Evolutionary conservation across 1,139 yeast genomes (phyloP), one percentile per base, ranked within the genome.

Genomic region (Geotrichum histeridarum): DNA sequence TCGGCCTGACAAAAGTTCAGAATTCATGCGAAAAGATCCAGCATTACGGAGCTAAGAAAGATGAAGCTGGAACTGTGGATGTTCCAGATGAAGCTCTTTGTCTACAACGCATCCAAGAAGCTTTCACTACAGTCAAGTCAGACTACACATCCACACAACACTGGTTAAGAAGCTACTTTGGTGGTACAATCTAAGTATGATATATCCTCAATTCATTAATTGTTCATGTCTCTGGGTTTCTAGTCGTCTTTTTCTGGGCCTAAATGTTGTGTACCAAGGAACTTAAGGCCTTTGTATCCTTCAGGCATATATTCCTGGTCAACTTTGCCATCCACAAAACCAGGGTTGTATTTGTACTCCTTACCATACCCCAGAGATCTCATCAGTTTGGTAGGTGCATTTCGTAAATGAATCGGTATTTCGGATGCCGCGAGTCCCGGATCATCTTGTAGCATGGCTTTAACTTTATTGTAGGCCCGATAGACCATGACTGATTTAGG

Each of bases 301-400:
- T 57, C 61, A n/a, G 75, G 75, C 63, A 72, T 59, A 56, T 73
- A 73, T 22, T 74, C 77, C 67, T 94, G 99, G 42, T 72, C 66
- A 1, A 88, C 95, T 50, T 72, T 68, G 0, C 98, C 99, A 58
- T 83, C 81, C 45, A 73, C 73, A 67, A 68, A 93, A 59, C 80
- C 77, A 0, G 99, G 99, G 62, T 90, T 90, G 68, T 93, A 94
- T 67, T 89, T 87, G 71, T 93, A 93, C 17, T 82, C 83, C 54
- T 83, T 80, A 9, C 89, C 86, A 66, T 90, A 91, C 0, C 96
- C 98, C 60, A 91, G 67, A 51, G 88, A 95, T 57, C 82, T 79
- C 99, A 93, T 91, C 53, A 94, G 74, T 61, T 75, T 78, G 0
- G 99, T 94, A 0, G 99, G 99, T 0, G 99, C 98, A 68, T 93